A percentile compares a stretch with the other conserved stretches of the same genome.
phyloP scores from a whole-genome alignment of 2,329 filamentous ascomycete species.

The Dryadomyces quercivorus region DNA sequence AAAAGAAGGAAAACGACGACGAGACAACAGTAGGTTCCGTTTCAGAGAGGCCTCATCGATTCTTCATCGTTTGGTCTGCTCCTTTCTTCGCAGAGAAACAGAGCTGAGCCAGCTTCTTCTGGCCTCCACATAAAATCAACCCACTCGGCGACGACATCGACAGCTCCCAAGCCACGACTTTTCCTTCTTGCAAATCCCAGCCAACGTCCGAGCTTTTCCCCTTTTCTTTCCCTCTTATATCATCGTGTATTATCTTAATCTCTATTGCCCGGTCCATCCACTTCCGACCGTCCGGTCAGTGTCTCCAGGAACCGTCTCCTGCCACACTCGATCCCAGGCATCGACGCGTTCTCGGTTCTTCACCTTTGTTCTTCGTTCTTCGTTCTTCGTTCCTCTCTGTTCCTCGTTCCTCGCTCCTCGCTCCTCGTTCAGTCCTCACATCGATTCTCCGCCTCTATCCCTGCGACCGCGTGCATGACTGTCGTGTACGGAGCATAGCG shows the following conservation, averaged over 20 bases:
- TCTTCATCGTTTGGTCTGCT: background rate
- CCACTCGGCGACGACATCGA: background rate
- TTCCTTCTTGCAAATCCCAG: background rate
- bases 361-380: too few species aligned
- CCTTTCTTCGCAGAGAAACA: background rate
- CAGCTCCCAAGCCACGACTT: background rate
- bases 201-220: background rate
- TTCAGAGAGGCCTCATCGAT: too few species aligned
- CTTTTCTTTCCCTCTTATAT: background rate
- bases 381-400: too few species aligned
- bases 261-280: background rate
- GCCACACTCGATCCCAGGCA: slow-evolving; percentile 4
- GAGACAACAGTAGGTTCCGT: too few species aligned
- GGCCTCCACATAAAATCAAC: background rate
- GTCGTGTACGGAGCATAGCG: background rate
- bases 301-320: background rate
- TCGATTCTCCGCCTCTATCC: too few species aligned
- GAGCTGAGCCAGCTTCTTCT: background rate
- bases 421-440: too few species aligned
- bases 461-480: slow-evolving; percentile 1
- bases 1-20: too few species aligned
- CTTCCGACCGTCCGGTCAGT: background rate
- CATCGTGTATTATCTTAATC: background rate
- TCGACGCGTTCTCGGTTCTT: background rate
- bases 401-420: too few species aligned